Percentiles rank a stretch among this genome's conserved stretches.
phyloP scores from a whole-genome alignment of 345 rosid genomes.

The Hypericum androsaemum region DNA sequence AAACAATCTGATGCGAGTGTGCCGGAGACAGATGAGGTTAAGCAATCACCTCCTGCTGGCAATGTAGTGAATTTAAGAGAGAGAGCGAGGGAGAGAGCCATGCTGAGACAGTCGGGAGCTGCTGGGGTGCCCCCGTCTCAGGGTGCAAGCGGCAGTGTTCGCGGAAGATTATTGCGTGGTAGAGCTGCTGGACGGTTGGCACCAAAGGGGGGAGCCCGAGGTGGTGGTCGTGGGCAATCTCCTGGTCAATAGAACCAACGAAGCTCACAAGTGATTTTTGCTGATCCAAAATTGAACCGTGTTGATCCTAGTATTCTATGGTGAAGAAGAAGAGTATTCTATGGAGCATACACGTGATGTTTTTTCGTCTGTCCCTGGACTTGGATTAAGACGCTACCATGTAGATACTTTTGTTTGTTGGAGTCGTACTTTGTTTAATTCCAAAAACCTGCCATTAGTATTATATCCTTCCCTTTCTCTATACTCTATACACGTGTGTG shows the following conservation, averaged over 20 bases:
- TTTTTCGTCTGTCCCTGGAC: too few species aligned
- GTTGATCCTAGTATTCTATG: too few species aligned
- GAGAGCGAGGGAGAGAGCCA: constrained; percentile 48
- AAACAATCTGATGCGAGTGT: constrained; percentile 23
- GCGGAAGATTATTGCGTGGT: constrained; percentile 44
- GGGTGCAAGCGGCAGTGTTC: constrained; percentile 24
- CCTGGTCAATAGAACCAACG: constrained; percentile 41
- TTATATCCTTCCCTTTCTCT: too few species aligned
- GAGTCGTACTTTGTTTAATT: too few species aligned
- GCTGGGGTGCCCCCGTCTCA: constrained; percentile 26
- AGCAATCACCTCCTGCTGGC: constrained; percentile 41
- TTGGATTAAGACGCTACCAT: too few species aligned
- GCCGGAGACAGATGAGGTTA: constrained; percentile 39
- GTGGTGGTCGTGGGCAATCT: constrained; percentile 32
- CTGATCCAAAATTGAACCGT: too few species aligned
- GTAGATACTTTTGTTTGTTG: too few species aligned
- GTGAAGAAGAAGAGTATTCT: too few species aligned
- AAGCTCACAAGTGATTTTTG: too few species aligned
- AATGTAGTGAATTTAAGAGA: constrained; percentile 38
- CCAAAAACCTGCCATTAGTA: too few species aligned
- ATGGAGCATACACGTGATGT: too few species aligned
- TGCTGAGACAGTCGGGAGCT: constrained; percentile 39
- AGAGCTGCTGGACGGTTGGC: constrained; percentile 28
- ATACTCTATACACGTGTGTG: too few species aligned
- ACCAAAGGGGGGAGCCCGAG: constrained; percentile 28